Percentiles rank a stretch among this genome's conserved stretches.
Conservation (phyloP, 2,329 filamentous ascomycete species). For the Trematosphaeria pertusa region DNA sequence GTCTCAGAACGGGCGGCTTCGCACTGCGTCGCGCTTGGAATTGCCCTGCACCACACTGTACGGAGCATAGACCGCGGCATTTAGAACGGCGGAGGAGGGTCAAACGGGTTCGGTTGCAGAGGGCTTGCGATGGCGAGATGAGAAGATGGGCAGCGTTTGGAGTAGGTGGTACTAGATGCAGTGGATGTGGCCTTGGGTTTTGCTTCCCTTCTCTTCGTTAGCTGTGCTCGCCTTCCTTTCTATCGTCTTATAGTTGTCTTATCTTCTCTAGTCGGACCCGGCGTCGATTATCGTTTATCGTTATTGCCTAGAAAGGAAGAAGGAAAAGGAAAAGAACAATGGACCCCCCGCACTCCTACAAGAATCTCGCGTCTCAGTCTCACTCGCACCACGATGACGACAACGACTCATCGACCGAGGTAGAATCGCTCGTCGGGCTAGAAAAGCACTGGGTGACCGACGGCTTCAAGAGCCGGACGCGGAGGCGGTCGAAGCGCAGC, state of each 20-base stretch:
- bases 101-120: slow-evolving; percentile 33
- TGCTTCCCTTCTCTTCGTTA: slow-evolving; percentile 30
- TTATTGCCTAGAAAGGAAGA: no score
- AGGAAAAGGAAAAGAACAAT: no score
- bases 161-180: slow-evolving; percentile 5
- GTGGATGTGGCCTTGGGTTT: slow-evolving; percentile 9
- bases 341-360: slow-evolving; percentile 40
- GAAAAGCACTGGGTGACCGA: slow-evolving; percentile 35
- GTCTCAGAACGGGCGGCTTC: slow-evolving; percentile 25
- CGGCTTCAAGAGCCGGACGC: slow-evolving; percentile 24
- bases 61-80: slow-evolving; percentile 16
- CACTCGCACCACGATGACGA: slow-evolving; percentile 38
- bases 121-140: slow-evolving; percentile 17
- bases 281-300: background rate
- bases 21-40: slow-evolving; percentile 17
- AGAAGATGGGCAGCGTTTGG: slow-evolving; percentile 6
- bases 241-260: slow-evolving; percentile 8
- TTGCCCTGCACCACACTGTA: slow-evolving; percentile 14
- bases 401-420: slow-evolving; percentile 43
- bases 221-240: slow-evolving; percentile 36
- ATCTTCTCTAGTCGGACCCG: slow-evolving; percentile 3
- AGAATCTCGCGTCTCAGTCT: slow-evolving; percentile 27
- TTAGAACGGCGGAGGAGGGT: slow-evolving; percentile 13
- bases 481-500: slow-evolving; percentile 27
- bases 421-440: slow-evolving; percentile 38